Evolutionary conservation across 2,329 filamentous ascomycete genomes (phyloP).

Genomic region (Aureobasidium pullulans): DNA sequence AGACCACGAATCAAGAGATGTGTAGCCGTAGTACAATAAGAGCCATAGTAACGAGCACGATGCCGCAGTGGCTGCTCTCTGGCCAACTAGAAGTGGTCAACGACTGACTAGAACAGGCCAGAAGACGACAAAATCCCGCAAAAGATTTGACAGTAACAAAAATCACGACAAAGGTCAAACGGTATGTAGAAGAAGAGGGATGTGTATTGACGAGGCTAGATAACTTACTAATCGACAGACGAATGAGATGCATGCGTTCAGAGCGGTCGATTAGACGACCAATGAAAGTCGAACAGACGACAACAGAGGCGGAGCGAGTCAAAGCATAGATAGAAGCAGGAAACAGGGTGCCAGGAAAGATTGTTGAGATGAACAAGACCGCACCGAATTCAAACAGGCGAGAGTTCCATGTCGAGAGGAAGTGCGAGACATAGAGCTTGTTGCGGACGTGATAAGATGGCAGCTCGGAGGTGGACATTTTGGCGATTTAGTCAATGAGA

Average conservation of each 20-base stretch:
- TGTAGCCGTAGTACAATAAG: constrained; percentile 9
- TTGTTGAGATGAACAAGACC: constrained; percentile 40
- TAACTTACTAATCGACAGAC: constrained; percentile 29
- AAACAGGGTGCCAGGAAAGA: constrained; percentile 50
- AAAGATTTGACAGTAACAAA: neutral
- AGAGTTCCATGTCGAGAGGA: constrained; percentile 44
- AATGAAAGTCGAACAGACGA: constrained; percentile 51
- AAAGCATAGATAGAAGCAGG: constrained; percentile 65
- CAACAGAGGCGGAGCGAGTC: constrained; percentile 49
- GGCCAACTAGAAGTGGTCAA: constrained; percentile 22
- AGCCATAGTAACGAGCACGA: constrained; percentile 11
- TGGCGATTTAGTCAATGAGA: neutral
- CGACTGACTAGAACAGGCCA: neutral
- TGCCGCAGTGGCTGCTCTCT: constrained; percentile 25
- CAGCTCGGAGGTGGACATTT: neutral
- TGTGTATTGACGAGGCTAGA: neutral
- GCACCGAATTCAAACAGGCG: constrained; percentile 44
- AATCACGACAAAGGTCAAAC: neutral
- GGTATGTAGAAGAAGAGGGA: neutral
- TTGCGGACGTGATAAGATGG: constrained; percentile 3
- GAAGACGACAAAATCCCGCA: neutral
- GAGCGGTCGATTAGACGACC: constrained; percentile 53
- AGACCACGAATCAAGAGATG: constrained; percentile 8
- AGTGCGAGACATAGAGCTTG: constrained; percentile 39
- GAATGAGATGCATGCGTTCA: constrained; percentile 32